Base-by-base conservation (phyloP, 2,329 filamentous ascomycete genomes). In the Keithomyces neogunnii region DNA sequence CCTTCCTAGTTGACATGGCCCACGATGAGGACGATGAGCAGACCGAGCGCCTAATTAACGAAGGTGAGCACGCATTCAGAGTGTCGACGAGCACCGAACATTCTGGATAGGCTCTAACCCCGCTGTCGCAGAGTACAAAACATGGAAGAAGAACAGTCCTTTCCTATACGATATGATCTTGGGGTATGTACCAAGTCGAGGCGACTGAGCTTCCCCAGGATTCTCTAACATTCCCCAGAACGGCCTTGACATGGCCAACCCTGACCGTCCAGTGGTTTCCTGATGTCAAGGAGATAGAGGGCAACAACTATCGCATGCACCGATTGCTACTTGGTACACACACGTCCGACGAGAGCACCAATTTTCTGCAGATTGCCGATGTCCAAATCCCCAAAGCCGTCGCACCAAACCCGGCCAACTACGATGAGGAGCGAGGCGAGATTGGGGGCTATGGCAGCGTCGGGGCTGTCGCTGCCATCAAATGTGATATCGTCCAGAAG, bases 131-230 rank as follows among this genome's bases (percentile, higher is more conserved):
- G 93, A 99, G 69, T 99, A 99, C 81, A 99, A 99, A 70, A 96
- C 92, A 59, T 99, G 93, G 93, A 99, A 99, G 79, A 99, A 99
- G 77, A 99, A 99, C 72, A 89, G 88, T 58, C 91, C 93, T 3
- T 97, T 97, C 66, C 86, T 99, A 61, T 99, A 99, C 69, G 93
- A 99, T 68, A 89, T 96, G 83, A 93, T 99, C 58, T 78, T 97
- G 57, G 91, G 84, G 84, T 84, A 69, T 19, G 53, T 26, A 2
- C 9, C 6, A 11, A 10, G 9, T n/a, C 3, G 19, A 19, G 19
- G 5, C 31, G 10, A 6, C 38, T 40, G 30, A 35, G 30, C 29
- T 11, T 42, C 30, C 7, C 40, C 13, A 13, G 2, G 11, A 9
- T 3, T 30, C n/a, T 13, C 48, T 51, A 32, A 49, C 35, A 28